Conservation (phyloP, 2,329 filamentous ascomycete genomes). For the Aureobasidium sp. region DNA sequence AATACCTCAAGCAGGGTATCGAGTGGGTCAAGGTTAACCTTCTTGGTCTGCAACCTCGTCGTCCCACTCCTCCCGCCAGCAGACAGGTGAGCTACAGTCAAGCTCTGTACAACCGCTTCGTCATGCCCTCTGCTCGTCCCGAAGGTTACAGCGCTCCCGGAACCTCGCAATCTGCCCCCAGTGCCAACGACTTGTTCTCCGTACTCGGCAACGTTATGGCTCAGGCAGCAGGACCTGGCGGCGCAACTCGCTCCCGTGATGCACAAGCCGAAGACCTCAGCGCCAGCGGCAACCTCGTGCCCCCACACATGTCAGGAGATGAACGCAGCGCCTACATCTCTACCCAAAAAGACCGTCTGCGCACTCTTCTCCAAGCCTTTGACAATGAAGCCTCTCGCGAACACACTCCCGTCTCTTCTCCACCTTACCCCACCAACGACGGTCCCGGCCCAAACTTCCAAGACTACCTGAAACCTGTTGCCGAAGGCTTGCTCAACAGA, state of each 20-base stretch:
- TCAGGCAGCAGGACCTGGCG: conserved; percentile 32
- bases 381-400: conserved; percentile 63
- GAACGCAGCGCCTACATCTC: conserved; percentile 69
- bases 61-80: conserved; percentile 40
- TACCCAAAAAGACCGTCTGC: conserved; percentile 71
- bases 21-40: conserved; percentile 64
- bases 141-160: conserved; percentile 36
- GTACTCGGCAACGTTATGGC: conserved; percentile 69
- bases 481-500: conserved; percentile 56
- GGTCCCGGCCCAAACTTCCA: conserved; percentile 2
- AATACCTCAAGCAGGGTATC: conserved; percentile 42
- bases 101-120: conserved; percentile 76
- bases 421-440: neutral
- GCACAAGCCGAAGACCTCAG: conserved; percentile 46
- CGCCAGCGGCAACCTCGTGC: conserved; percentile 59
- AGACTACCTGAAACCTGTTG: conserved; percentile 20
- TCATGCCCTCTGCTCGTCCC: conserved; percentile 64
- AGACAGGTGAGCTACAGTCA: conserved; percentile 62
- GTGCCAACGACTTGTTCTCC: conserved; percentile 63
- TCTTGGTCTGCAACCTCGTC: conserved; percentile 65
- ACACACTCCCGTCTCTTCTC: conserved; percentile 14
- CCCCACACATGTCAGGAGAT: conserved; percentile 59
- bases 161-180: conserved; percentile 1
- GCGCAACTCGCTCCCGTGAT: conserved; percentile 28
- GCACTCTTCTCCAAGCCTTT: conserved; percentile 66